A percentile compares a stretch with the other conserved stretches of the same genome.
Conservation (phyloP, 257 asterid species). For the Fraxinus cuspidata region DNA sequence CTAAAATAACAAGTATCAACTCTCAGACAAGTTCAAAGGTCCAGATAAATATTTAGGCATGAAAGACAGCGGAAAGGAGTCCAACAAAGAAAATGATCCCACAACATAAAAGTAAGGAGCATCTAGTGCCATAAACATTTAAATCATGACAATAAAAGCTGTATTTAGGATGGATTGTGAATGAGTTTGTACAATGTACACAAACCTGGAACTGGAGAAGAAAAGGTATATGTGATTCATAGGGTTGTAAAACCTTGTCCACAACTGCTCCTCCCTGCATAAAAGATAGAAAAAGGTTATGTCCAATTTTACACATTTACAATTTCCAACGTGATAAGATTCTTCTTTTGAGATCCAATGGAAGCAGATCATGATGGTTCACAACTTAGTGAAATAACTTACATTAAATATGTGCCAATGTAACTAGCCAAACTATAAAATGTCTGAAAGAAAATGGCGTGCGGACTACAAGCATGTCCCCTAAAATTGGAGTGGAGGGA, state of each 20-base stretch:
- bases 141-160: conserved; percentile 8
- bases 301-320: conserved; percentile 16
- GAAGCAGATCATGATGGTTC: neutral
- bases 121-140: neutral
- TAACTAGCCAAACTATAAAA: neutral
- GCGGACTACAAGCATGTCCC: conserved; percentile 14
- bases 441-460: conserved; percentile 10
- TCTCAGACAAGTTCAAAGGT: neutral
- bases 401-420: conserved; percentile 9
- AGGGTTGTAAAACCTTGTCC: conserved; percentile 76
- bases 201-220: conserved; percentile 93
- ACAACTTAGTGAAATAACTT: neutral
- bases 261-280: conserved; percentile 78
- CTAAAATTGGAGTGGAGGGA: conserved; percentile 12
- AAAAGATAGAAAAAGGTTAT: conserved; percentile 4
- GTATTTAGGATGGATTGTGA: conserved; percentile 6
- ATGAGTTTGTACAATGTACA: conserved; percentile 12
- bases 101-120: neutral
- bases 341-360: conserved; percentile 16
- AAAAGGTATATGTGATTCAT: conserved; percentile 93
- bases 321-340: neutral
- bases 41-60: neutral
- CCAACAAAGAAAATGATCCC: neutral
- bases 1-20: neutral
- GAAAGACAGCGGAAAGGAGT: neutral